Conservation (phyloP, 2,329 filamentous ascomycete species). For the Xylariaceae sp. region DNA sequence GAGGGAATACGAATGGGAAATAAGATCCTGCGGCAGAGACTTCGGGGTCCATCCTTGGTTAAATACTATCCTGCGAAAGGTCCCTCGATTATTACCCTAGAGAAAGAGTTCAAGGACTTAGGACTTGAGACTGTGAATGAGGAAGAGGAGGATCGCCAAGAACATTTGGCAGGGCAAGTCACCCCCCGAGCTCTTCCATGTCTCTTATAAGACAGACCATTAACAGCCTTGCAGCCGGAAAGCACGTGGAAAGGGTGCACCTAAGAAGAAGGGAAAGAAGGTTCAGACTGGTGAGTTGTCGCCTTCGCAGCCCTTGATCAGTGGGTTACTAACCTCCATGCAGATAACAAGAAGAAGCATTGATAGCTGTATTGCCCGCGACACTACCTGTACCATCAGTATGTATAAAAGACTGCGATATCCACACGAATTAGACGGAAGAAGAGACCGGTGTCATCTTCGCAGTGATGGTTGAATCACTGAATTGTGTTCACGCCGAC, state of each 20-base stretch:
- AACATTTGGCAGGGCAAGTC: constrained; percentile 62
- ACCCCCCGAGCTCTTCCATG: background rate
- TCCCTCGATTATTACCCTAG: constrained; percentile 58
- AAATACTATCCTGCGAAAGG: constrained; percentile 79
- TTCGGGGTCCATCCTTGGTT: constrained; percentile 75
- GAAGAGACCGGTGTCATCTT: background rate
- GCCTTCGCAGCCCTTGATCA: background rate
- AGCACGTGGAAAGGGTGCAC: constrained; percentile 76
- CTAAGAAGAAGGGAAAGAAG: constrained; percentile 73
- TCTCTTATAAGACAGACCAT: constrained; percentile 12
- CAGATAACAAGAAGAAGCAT: constrained; percentile 10
- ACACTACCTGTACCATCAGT: constrained; percentile 8
- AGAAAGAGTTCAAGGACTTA: constrained; percentile 67
- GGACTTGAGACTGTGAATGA: constrained; percentile 68
- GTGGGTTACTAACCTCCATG: constrained; percentile 1
- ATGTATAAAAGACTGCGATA: constrained; percentile 11
- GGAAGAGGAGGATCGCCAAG: constrained; percentile 71
- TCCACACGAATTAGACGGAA: constrained; percentile 1
- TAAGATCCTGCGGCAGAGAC: constrained; percentile 82
- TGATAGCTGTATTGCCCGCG: background rate
- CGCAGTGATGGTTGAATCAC: background rate
- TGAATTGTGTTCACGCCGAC: background rate
- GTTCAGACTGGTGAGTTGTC: constrained; percentile 18
- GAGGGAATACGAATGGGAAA: constrained; percentile 76
- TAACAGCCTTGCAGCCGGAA: constrained; percentile 54